phyloP scores from a whole-genome alignment of 345 rosid genomes.

The Syzygium oleosum region DNA sequence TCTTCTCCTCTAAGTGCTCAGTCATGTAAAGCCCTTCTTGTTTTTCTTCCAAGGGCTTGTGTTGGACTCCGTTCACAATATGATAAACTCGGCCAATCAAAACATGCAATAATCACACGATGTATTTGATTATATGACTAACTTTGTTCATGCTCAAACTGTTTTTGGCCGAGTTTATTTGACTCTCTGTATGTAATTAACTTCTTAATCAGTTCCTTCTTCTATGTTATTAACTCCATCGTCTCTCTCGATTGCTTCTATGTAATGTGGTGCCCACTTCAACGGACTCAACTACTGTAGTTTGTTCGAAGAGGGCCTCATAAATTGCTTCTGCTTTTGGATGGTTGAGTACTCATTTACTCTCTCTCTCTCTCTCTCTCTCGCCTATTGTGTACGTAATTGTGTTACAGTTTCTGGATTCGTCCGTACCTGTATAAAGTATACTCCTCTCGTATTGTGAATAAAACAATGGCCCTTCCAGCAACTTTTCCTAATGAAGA shows the following conservation, averaged over 20 bases:
- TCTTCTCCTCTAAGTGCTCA: background rate
- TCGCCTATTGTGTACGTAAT: background rate
- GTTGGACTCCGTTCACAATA: background rate
- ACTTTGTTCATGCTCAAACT: background rate
- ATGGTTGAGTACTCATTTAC: background rate
- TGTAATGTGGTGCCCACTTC: background rate
- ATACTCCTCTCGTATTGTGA: background rate
- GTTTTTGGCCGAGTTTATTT: background rate
- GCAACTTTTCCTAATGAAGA: background rate
- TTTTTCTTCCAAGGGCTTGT: background rate
- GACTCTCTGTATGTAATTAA: background rate
- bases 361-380: background rate
- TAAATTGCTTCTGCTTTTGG: background rate
- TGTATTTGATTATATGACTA: background rate
- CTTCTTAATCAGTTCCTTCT: background rate
- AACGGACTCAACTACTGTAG: background rate
- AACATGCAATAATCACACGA: background rate
- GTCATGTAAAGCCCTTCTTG: background rate
- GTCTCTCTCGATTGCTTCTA: background rate
- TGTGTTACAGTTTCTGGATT: background rate
- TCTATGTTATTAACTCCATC: background rate
- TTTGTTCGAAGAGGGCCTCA: background rate
- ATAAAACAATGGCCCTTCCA: background rate
- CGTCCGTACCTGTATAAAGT: background rate
- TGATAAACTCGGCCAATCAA: background rate